phyloP scores from a whole-genome alignment of 306 rosid genomes.

The Rosa rugosa region DNA sequence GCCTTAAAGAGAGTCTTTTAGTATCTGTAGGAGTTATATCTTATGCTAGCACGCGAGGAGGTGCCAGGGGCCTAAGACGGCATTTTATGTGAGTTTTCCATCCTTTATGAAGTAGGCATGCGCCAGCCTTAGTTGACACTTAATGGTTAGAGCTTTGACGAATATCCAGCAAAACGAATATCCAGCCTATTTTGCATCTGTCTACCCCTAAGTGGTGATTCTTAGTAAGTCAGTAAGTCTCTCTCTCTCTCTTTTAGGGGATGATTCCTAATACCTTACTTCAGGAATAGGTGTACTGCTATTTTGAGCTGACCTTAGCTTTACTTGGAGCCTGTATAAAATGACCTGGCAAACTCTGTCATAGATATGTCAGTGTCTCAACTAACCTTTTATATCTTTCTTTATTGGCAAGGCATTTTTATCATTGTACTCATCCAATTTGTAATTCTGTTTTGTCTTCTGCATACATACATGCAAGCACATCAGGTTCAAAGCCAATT shows the following conservation, averaged over 20 bases:
- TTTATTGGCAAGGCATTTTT: neutral
- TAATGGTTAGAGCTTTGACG: too few relatives aligned
- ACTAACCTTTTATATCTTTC: neutral
- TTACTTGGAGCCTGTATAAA: neutral
- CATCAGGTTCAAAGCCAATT: neutral
- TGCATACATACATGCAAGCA: neutral
- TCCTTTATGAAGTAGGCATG: too few relatives aligned
- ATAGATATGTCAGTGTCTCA: neutral
- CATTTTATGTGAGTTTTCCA: too few relatives aligned
- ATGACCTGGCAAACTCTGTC: neutral
- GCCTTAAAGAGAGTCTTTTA: too few relatives aligned
- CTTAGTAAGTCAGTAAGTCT: neutral
- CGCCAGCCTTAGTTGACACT: too few relatives aligned
- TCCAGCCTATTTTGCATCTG: neutral
- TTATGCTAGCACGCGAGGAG: too few relatives aligned
- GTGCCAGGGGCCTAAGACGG: too few relatives aligned
- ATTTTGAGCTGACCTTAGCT: neutral
- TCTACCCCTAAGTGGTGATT: neutral
- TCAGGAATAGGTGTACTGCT: neutral
- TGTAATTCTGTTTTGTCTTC: neutral
- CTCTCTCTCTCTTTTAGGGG: neutral
- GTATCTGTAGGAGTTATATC: too few relatives aligned
- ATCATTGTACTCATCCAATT: neutral
- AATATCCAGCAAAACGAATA: too few relatives aligned
- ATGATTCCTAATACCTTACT: too few relatives aligned